These are phyloP conservation scores for Stygiomarasmius scandens DNA, from an alignment of 1,284 basidiomycete genomes.

Conservation along the genomic window DNA sequence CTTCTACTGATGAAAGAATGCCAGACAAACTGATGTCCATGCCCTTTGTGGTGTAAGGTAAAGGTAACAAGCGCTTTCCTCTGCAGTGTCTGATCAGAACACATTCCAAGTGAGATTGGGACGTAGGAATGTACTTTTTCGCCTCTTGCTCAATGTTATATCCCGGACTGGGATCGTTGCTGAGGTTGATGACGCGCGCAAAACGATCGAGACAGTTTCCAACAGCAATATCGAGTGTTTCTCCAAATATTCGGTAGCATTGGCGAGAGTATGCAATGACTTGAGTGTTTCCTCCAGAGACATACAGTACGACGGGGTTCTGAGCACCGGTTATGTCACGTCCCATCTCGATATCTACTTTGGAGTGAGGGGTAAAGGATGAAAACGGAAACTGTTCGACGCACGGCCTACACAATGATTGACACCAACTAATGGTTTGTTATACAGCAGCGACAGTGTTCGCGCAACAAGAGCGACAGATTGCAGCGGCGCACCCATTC, in stretches of 20 bases:
- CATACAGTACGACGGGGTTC: conserved; percentile 97
- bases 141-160: conserved; percentile 98
- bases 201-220: conserved; percentile 99
- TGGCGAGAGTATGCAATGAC: conserved; percentile 98
- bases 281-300: conserved; percentile 98
- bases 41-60: conserved; percentile 98
- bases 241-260: conserved; percentile 97
- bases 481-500: conserved; percentile 97
- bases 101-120: too few species aligned
- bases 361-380: background rate
- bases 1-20: conserved; percentile 87
- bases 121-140: conserved; percentile 81
- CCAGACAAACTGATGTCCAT: conserved; percentile 98
- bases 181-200: conserved; percentile 92
- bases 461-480: conserved; percentile 96
- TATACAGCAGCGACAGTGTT: conserved; percentile 85
- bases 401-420: conserved; percentile 98
- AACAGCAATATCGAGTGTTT: conserved; percentile 98
- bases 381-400: conserved; percentile 33
- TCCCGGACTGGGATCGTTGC: conserved; percentile 97
- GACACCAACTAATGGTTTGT: conserved; percentile 93
- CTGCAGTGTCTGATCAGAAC: conserved; percentile 35
- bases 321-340: conserved; percentile 92
- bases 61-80: conserved; percentile 73
- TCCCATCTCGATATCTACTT: conserved; percentile 97